These are phyloP conservation scores for Aspergillus saccharolyticus DNA, from an alignment of 495 filamentous ascomycete species.

Conservation along the genomic window DNA sequence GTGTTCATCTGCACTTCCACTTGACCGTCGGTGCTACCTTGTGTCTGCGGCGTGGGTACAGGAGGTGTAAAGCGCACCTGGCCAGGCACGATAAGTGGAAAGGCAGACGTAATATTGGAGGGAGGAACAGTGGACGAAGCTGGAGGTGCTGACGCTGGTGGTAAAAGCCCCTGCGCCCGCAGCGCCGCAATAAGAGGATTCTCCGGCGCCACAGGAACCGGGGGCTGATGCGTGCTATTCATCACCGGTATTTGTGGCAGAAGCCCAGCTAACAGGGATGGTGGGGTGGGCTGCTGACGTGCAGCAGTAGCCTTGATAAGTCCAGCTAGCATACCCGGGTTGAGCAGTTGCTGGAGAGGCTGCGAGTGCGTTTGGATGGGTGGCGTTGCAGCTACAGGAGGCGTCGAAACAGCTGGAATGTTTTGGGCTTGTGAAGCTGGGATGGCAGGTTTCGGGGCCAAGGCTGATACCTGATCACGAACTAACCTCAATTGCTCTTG, in stretches of 20 bases:
- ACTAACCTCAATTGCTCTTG: slow-evolving; percentile 75
- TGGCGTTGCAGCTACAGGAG: slow-evolving; percentile 28
- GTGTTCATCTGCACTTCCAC: slow-evolving; percentile 65
- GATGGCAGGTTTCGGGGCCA: slow-evolving; percentile 41
- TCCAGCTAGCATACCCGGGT: slow-evolving; percentile 44
- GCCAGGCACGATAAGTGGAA: slow-evolving; percentile 42
- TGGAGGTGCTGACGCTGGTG: slow-evolving; percentile 32
- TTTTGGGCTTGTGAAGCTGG: slow-evolving; percentile 19
- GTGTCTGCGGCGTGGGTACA: slow-evolving; percentile 24
- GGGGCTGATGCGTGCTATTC: slow-evolving; percentile 29
- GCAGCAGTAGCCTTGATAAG: slow-evolving; percentile 46
- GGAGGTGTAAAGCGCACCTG: slow-evolving; percentile 36
- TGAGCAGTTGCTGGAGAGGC: slow-evolving; percentile 40
- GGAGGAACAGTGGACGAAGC: slow-evolving; percentile 19
- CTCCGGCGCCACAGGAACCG: slow-evolving; percentile 21
- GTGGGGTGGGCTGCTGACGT: slow-evolving; percentile 39
- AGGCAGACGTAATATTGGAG: slow-evolving; percentile 19
- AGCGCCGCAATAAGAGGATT: slow-evolving; percentile 46
- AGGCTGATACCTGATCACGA: slow-evolving; percentile 69
- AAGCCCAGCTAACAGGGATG: slow-evolving; percentile 27
- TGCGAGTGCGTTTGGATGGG: slow-evolving; percentile 33
- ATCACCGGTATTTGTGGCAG: slow-evolving; percentile 20
- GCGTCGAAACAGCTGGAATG: slow-evolving; percentile 22
- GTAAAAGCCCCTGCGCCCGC: slow-evolving; percentile 44
- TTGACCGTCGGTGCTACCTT: slow-evolving; percentile 27